These are phyloP conservation scores for Penicillium rolfsii DNA, from an alignment of 2,329 filamentous ascomycete genomes.

Conservation along the genomic window DNA sequence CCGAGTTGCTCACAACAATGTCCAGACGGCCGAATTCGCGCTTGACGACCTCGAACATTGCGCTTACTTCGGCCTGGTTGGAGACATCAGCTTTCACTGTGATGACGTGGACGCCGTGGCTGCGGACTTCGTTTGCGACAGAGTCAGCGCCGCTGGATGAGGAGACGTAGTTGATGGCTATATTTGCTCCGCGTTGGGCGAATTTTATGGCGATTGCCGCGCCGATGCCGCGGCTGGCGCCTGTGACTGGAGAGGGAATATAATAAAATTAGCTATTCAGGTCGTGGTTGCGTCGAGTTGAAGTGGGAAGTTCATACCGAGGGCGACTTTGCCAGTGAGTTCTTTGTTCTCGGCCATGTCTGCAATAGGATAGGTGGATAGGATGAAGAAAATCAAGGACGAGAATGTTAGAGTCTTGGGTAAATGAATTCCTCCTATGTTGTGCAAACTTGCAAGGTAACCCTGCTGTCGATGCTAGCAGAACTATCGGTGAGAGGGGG, in stretches of 20 bases:
- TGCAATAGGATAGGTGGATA: not conserved
- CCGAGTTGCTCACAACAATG: conserved; percentile 29
- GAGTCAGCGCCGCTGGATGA: conserved; percentile 19
- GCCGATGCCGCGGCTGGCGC: conserved; percentile 30
- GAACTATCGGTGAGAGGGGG: conserved; percentile 9
- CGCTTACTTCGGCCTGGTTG: conserved; percentile 17
- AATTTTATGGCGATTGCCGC: conserved; percentile 27
- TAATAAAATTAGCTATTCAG: not conserved
- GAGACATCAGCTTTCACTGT: conserved; percentile 28
- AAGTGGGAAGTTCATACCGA: conserved; percentile 13
- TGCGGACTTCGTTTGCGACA: conserved; percentile 17
- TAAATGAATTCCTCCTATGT: not conserved
- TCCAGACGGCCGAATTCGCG: conserved; percentile 25
- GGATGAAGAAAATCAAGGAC: not conserved
- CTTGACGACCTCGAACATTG: conserved; percentile 24
- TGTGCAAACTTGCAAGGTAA: not conserved
- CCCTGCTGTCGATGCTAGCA: not conserved
- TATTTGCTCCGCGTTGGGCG: conserved; percentile 22
- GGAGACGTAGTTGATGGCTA: conserved; percentile 26
- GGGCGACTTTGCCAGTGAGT: conserved; percentile 27
- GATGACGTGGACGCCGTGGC: conserved; percentile 19
- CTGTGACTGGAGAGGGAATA: conserved; percentile 18
- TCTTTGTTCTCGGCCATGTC: conserved; percentile 23
- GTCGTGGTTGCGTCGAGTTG: not conserved
- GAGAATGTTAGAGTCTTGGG: not conserved